A percentile compares a stretch with the other conserved stretches of the same genome.
Conservation (phyloP, 1,284 basidiomycete species). For the Melampsora larici-populina region DNA sequence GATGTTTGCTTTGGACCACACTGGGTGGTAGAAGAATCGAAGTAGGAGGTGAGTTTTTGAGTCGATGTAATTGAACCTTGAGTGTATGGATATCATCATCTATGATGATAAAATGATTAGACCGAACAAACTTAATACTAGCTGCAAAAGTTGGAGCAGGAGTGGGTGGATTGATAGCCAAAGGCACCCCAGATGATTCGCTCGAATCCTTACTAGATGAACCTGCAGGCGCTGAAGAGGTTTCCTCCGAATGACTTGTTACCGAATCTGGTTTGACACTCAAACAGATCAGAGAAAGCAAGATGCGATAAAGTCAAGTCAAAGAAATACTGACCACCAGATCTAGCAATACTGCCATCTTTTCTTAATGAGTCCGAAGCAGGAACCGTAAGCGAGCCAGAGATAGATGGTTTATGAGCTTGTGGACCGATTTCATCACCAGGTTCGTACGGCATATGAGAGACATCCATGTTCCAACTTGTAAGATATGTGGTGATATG, state of each 20-base stretch:
- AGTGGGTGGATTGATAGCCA: background rate
- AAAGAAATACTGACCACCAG: background rate
- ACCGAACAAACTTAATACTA: conserved; percentile 19
- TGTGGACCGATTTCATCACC: background rate
- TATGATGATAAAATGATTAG: conserved; percentile 39
- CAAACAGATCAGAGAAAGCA: no score
- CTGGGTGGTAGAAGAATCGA: conserved; percentile 12
- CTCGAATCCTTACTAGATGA: background rate
- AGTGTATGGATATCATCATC: conserved; percentile 31
- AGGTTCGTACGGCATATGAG: conserved; percentile 60
- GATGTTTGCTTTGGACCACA: conserved; percentile 8
- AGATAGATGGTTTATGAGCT: background rate
- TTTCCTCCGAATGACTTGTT: background rate
- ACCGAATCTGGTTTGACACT: no score
- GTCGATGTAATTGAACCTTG: conserved; percentile 24
- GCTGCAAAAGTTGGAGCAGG: background rate
- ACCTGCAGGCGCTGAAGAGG: background rate
- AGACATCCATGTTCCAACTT: conserved; percentile 89
- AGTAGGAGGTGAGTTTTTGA: conserved; percentile 18
- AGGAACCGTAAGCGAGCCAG: background rate
- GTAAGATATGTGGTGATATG: conserved; percentile 85
- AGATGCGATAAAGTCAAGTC: background rate
- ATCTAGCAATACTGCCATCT: background rate
- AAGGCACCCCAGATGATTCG: background rate
- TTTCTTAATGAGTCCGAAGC: background rate